These are phyloP conservation scores for Penicillium sp. DNA, from an alignment of 2,329 filamentous ascomycete genomes.

Conservation along the genomic window DNA sequence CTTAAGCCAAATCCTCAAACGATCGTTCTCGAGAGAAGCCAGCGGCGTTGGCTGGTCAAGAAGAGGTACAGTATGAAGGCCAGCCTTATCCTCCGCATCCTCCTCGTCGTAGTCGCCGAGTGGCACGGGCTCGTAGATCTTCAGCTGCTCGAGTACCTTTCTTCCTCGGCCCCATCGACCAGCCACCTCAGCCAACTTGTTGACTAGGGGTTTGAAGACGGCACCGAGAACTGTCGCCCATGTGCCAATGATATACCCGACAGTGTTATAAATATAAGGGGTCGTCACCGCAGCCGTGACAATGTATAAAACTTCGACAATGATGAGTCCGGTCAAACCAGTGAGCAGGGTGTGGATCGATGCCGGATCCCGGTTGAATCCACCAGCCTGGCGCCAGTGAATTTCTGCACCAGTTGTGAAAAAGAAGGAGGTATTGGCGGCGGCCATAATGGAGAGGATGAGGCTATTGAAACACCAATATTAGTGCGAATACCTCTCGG, in stretches of 20 bases:
- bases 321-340: slow-evolving; percentile 31
- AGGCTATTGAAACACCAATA: slow-evolving; percentile 16
- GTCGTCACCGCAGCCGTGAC: slow-evolving; percentile 24
- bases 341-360: slow-evolving; percentile 31
- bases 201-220: slow-evolving; percentile 3
- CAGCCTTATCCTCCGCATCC: slow-evolving; percentile 12
- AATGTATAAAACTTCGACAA: slow-evolving; percentile 28
- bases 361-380: slow-evolving; percentile 31
- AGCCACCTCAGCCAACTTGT: background rate
- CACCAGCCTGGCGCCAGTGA: slow-evolving; percentile 33
- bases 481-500: background rate
- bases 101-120: slow-evolving; percentile 16
- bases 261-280: slow-evolving; percentile 21
- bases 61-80: slow-evolving; percentile 6
- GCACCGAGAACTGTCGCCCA: slow-evolving; percentile 4
- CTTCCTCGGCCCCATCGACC: slow-evolving; percentile 2
- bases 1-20: slow-evolving; percentile 10
- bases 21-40: background rate
- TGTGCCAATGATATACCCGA: slow-evolving; percentile 25
- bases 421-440: slow-evolving; percentile 33
- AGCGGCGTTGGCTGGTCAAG: slow-evolving; percentile 8
- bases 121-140: slow-evolving; percentile 13
- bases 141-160: slow-evolving; percentile 9
- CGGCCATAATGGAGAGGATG: slow-evolving; percentile 30
- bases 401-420: slow-evolving; percentile 34